Percentiles rank a stretch among this genome's conserved stretches.
Conservation (phyloP, 352 stramenopile genomes). For the Phytophthora sansomeana region DNA sequence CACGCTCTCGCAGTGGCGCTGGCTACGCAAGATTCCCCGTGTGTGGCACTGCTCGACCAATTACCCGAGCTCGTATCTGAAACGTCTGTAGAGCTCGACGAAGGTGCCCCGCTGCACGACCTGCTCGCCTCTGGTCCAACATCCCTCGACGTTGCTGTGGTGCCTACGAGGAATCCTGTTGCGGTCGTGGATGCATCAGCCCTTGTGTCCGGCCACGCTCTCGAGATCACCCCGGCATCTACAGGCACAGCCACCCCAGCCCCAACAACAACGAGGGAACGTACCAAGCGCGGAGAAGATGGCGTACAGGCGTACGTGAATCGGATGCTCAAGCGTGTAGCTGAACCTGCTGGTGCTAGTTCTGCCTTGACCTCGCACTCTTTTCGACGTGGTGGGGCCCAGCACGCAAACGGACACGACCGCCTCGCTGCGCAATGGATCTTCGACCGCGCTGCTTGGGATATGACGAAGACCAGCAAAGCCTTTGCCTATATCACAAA, state of each 20-base stretch:
- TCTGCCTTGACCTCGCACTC: slow-evolving; percentile 37
- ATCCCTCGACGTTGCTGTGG: not conserved
- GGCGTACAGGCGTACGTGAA: slow-evolving; percentile 31
- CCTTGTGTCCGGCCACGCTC: no score
- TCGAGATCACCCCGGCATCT: no score
- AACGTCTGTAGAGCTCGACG: not conserved
- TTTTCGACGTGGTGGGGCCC: slow-evolving; percentile 26
- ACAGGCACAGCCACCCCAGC: no score
- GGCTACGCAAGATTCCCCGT: slow-evolving; percentile 19
- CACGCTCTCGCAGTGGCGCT: slow-evolving; percentile 24
- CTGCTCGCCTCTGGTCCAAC: not conserved
- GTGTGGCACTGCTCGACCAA: slow-evolving; percentile 11
- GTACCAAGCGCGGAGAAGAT: no score
- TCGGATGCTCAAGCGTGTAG: slow-evolving; percentile 24
- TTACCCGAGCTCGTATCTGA: slow-evolving; percentile 5
- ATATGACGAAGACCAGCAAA: slow-evolving; percentile 41
- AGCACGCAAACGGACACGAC: slow-evolving; percentile 35
- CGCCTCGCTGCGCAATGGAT: slow-evolving; percentile 33
- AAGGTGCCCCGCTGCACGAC: not conserved
- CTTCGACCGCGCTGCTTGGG: slow-evolving; percentile 40
- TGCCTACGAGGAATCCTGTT: not conserved
- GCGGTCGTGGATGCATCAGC: no score
- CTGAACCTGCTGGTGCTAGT: not conserved
- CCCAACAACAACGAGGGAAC: no score
- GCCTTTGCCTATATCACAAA: slow-evolving; percentile 17